Conservation (phyloP, 306 rosid genomes). For the Canavalia gladiata region DNA sequence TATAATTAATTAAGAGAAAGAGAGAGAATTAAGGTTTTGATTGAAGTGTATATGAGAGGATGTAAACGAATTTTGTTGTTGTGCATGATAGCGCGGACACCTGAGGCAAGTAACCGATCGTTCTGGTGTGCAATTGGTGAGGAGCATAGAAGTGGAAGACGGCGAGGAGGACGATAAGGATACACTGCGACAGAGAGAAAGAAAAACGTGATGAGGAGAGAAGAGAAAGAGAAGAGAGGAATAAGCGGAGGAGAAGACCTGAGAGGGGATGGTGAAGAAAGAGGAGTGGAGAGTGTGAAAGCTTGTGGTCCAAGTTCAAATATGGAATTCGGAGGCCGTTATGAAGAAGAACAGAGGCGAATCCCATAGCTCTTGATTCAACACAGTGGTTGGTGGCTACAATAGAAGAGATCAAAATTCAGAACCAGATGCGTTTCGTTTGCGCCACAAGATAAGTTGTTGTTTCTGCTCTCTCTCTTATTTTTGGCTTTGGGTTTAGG, state of each 20-base stretch:
- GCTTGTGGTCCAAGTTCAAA: conserved; percentile 43
- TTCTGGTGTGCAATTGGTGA: conserved; percentile 63
- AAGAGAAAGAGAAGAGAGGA: not conserved
- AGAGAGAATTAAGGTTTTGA: not conserved
- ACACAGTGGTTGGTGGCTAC: not conserved
- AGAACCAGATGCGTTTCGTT: not conserved
- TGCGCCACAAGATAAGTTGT: conserved; percentile 35
- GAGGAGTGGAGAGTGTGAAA: conserved; percentile 46
- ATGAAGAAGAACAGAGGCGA: conserved; percentile 72
- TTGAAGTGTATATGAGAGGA: not conserved
- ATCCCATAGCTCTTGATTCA: conserved; percentile 55
- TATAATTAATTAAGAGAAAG: not conserved
- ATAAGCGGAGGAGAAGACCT: conserved; percentile 47
- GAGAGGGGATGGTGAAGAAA: conserved; percentile 46
- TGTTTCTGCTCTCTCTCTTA: not conserved
- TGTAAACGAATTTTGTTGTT: not conserved
- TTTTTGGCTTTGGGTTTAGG: too few relatives aligned
- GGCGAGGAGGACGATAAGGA: conserved; percentile 52
- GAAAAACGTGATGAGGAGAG: conserved; percentile 43
- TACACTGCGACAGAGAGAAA: conserved; percentile 49
- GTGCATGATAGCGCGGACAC: conserved; percentile 43
- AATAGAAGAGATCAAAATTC: not conserved
- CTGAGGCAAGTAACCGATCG: conserved; percentile 60
- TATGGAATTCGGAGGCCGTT: conserved; percentile 54
- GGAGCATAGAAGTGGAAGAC: conserved; percentile 52